These are phyloP conservation scores for Tremella fuciformis DNA, from an alignment of 768 basidiomycete species.

Conservation along the genomic window DNA sequence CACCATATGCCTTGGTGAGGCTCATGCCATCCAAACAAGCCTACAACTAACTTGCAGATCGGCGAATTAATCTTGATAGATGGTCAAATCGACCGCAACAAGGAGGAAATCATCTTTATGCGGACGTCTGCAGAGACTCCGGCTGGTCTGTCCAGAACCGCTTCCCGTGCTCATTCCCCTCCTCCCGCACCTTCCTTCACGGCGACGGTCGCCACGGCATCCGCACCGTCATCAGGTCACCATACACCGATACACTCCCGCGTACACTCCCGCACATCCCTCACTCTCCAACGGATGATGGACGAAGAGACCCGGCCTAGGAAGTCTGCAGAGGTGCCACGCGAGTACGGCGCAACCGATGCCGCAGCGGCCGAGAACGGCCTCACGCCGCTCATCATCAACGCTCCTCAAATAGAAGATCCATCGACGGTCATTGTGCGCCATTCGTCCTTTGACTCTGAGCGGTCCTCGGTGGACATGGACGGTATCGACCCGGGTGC, in stretches of 20 bases:
- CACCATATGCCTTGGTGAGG: conserved; percentile 77
- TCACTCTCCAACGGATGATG: conserved; percentile 1
- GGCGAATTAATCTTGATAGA: conserved; percentile 78
- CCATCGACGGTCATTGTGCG: conserved; percentile 23
- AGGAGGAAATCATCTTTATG: conserved; percentile 1
- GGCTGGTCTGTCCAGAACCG: neutral
- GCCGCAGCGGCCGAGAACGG: neutral
- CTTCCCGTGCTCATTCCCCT: conserved; percentile 38
- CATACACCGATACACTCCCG: conserved; percentile 17
- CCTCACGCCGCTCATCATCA: neutral
- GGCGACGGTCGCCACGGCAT: neutral
- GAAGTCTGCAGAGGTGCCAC: neutral
- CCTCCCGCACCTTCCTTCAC: neutral
- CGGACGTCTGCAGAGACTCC: neutral
- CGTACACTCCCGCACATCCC: conserved; percentile 8
- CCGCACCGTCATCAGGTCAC: conserved; percentile 5
- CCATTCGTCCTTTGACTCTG: conserved; percentile 17
- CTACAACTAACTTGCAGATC: conserved; percentile 56
- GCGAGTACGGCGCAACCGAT: neutral
- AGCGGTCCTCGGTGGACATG: conserved; percentile 1
- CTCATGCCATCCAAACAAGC: neutral
- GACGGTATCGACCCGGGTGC: conserved; percentile 7
- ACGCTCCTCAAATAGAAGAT: neutral
- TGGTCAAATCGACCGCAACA: conserved; percentile 10
- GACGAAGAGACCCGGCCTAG: neutral